A percentile compares a stretch with the other conserved stretches of the same genome.
phyloP scores from a whole-genome alignment of 805 yeast species.

The Sugiyamaella marilandica region DNA sequence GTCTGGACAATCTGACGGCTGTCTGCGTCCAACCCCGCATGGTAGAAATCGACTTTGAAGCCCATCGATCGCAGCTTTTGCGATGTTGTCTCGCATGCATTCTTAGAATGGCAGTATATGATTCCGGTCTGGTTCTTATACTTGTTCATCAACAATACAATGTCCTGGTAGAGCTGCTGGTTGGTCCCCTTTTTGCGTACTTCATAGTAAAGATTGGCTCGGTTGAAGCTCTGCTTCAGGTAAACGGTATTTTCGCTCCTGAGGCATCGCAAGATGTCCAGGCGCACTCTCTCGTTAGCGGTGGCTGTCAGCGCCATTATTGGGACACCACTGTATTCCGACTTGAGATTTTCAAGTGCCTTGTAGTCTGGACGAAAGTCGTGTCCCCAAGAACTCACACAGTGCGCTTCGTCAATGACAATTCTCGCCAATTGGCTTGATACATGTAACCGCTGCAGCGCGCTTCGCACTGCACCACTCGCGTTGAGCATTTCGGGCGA shows the following conservation, averaged over 20 bases:
- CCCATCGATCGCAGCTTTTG: slow-evolving; percentile 55
- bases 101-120: slow-evolving; percentile 88
- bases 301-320: slow-evolving; percentile 97
- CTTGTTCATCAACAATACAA: slow-evolving; percentile 49
- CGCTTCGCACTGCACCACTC: slow-evolving; percentile 58
- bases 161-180: slow-evolving; percentile 40
- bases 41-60: slow-evolving; percentile 67
- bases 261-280: slow-evolving; percentile 80
- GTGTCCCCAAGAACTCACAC: slow-evolving; percentile 98
- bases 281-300: slow-evolving; percentile 82
- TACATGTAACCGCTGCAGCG: slow-evolving; percentile 53
- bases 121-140: slow-evolving; percentile 68
- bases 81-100: slow-evolving; percentile 79
- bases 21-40: slow-evolving; percentile 89
- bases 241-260: slow-evolving; percentile 50
- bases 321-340: slow-evolving; percentile 72
- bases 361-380: slow-evolving; percentile 96
- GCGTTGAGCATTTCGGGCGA: slow-evolving; percentile 93
- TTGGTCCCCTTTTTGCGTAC: slow-evolving; percentile 51
- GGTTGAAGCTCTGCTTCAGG: slow-evolving; percentile 85
- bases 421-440: slow-evolving; percentile 66
- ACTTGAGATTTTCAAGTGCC: slow-evolving; percentile 66
- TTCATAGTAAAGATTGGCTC: slow-evolving; percentile 78
- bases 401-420: slow-evolving; percentile 96
- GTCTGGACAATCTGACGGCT: slow-evolving; percentile 68